Evolutionary conservation across 2,329 filamentous ascomycete species (phyloP).

Genomic region (Colletotrichum higginsianum): DNA sequence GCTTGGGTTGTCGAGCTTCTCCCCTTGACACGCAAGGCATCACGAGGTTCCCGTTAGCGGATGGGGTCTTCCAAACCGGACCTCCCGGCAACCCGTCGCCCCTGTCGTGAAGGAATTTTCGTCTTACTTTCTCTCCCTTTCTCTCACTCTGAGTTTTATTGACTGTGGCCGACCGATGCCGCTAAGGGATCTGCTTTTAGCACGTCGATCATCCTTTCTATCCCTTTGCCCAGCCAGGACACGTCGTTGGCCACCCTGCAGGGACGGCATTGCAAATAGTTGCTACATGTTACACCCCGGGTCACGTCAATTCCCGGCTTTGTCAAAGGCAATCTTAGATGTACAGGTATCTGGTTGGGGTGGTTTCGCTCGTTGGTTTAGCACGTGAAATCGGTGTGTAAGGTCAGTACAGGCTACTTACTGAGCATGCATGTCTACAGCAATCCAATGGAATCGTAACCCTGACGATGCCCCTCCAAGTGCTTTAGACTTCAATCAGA

Average conservation of each 20-base stretch:
- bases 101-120: too few relatives aligned
- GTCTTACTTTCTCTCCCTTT: not conserved
- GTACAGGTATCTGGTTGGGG: not conserved
- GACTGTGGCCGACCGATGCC: conserved; percentile 15
- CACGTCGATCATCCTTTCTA: conserved; percentile 30
- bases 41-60: conserved; percentile 7
- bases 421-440: conserved; percentile 7
- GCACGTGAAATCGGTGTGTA: conserved; percentile 24
- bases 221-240: conserved; percentile 2
- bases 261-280: not conserved
- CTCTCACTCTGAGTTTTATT: too few relatives aligned
- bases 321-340: not conserved
- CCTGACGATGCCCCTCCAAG: conserved; percentile 13
- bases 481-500: conserved; percentile 12
- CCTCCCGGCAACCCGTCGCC: not conserved
- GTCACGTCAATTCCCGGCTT: not conserved
- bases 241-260: not conserved
- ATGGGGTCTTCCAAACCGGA: not conserved
- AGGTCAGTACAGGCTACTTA: not conserved
- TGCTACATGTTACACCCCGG: not conserved
- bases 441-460: conserved; percentile 19
- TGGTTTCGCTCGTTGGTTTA: conserved; percentile 13
- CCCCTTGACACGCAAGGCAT: conserved; percentile 4
- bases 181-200: conserved; percentile 38
- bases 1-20: not conserved